Evolutionary conservation across 768 basidiomycete genomes (phyloP).

Genomic region (Sporobolomyces roseus): DNA sequence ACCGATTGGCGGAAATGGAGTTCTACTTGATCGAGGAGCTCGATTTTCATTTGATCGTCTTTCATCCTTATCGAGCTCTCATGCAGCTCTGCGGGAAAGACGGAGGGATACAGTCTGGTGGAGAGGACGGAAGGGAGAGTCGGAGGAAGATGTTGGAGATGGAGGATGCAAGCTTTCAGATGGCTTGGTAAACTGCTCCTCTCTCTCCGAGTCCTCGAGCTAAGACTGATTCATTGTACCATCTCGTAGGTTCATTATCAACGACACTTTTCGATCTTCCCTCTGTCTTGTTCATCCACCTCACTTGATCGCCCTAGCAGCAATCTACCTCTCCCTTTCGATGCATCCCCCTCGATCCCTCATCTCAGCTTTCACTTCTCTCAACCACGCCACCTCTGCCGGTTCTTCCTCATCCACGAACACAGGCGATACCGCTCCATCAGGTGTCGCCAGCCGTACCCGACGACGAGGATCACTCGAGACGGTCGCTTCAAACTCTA

Average conservation of each 20-base stretch:
- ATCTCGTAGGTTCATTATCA: slow-evolving; percentile 95
- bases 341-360: slow-evolving; percentile 56
- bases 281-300: slow-evolving; percentile 92
- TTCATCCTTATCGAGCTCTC: slow-evolving; percentile 91
- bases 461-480: background rate
- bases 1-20: slow-evolving; percentile 90
- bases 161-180: slow-evolving; percentile 71
- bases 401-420: slow-evolving; percentile 32
- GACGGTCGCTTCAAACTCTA: background rate
- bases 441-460: slow-evolving; percentile 1
- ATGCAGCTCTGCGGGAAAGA: slow-evolving; percentile 52
- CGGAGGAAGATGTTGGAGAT: slow-evolving; percentile 65
- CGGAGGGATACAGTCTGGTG: slow-evolving; percentile 32
- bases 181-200: slow-evolving; percentile 67
- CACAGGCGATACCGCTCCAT: too few species aligned
- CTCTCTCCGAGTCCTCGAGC: slow-evolving; percentile 3
- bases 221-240: background rate
- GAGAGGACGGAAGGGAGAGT: slow-evolving; percentile 55
- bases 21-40: slow-evolving; percentile 92
- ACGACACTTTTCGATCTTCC: slow-evolving; percentile 91
- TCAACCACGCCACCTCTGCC: slow-evolving; percentile 47
- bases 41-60: slow-evolving; percentile 87
- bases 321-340: slow-evolving; percentile 80
- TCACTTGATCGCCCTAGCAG: slow-evolving; percentile 86
- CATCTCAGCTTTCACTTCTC: slow-evolving; percentile 44